These are phyloP conservation scores for Haberlea rhodopensis DNA, from an alignment of 257 asterid genomes.

Conservation along the genomic window DNA sequence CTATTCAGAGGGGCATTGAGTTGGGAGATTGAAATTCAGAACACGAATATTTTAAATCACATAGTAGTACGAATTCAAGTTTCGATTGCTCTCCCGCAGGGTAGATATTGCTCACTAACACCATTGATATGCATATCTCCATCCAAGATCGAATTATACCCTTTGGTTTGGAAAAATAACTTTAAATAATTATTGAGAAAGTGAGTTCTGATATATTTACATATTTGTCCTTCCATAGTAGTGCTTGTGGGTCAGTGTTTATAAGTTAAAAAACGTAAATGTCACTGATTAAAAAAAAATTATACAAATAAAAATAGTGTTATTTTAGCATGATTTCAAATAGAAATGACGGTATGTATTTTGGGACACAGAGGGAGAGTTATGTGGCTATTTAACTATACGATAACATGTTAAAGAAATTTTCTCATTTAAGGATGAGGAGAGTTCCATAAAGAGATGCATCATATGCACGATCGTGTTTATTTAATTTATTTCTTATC, in stretches of 20 bases:
- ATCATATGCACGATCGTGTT: neutral
- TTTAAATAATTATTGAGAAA: too few species aligned
- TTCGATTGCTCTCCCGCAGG: too few species aligned
- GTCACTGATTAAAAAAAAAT: neutral
- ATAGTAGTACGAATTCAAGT: neutral
- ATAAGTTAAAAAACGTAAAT: too few species aligned
- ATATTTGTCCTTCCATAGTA: too few species aligned
- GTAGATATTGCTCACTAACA: too few species aligned
- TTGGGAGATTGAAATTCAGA: too few species aligned
- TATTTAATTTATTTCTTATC: neutral
- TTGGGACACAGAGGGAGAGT: neutral
- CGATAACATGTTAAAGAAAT: neutral
- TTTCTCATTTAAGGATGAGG: neutral
- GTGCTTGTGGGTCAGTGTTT: too few species aligned
- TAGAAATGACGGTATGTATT: neutral
- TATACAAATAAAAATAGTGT: neutral
- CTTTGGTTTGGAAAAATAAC: too few species aligned
- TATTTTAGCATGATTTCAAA: neutral
- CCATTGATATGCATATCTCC: too few species aligned
- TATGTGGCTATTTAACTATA: neutral
- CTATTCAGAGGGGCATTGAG: too few species aligned
- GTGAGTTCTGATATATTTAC: too few species aligned
- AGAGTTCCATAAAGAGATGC: constrained; percentile 4
- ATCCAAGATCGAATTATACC: too few species aligned
- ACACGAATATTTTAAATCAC: neutral